Percentiles rank a stretch among this genome's conserved stretches.
phyloP scores from a whole-genome alignment of 1,284 basidiomycete species.

The Pyrrhoderma lamaoense region DNA sequence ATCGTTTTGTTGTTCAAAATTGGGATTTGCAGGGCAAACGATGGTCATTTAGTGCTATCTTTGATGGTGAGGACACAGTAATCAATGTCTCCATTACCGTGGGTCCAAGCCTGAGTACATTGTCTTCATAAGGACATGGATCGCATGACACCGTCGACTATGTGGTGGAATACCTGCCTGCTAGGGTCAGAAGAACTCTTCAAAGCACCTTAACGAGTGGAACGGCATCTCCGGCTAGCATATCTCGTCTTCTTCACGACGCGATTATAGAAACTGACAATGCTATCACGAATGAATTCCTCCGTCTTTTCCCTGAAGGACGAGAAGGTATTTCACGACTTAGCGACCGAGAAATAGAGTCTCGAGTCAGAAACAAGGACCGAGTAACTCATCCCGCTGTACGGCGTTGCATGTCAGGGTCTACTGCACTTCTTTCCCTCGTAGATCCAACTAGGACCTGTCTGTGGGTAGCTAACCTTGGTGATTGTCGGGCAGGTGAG shows the following conservation, averaged over 20 bases:
- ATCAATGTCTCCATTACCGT: slow-evolving; percentile 7
- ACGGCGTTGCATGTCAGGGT: slow-evolving; percentile 49
- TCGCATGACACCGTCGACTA: slow-evolving; percentile 54
- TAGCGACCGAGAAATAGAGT: slow-evolving; percentile 23
- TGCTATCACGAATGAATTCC: slow-evolving; percentile 38
- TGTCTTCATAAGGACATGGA: slow-evolving; percentile 42
- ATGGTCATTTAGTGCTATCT: slow-evolving; percentile 54
- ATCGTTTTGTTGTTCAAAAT: slow-evolving; percentile 45
- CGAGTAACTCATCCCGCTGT: slow-evolving; percentile 28
- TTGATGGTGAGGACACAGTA: slow-evolving; percentile 42
- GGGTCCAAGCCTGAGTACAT: slow-evolving; percentile 10
- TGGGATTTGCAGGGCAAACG: slow-evolving; percentile 47
- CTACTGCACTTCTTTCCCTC: slow-evolving; percentile 52
- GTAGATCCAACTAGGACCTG: slow-evolving; percentile 43
- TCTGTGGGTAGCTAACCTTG: slow-evolving; percentile 61
- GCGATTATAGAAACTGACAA: slow-evolving; percentile 36
- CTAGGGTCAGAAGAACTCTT: slow-evolving; percentile 37
- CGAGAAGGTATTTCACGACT: slow-evolving; percentile 22
- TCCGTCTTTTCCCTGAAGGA: slow-evolving; percentile 36
- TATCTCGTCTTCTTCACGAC: slow-evolving; percentile 38
- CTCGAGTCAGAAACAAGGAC: slow-evolving; percentile 23
- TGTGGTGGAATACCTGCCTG: slow-evolving; percentile 38
- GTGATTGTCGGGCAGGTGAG: slow-evolving; percentile 57
- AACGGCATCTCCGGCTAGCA: slow-evolving; percentile 30
- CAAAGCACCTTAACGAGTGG: slow-evolving; percentile 28